These are phyloP conservation scores for Mycena haematopus DNA, from an alignment of 768 basidiomycete species.

Conservation along the genomic window DNA sequence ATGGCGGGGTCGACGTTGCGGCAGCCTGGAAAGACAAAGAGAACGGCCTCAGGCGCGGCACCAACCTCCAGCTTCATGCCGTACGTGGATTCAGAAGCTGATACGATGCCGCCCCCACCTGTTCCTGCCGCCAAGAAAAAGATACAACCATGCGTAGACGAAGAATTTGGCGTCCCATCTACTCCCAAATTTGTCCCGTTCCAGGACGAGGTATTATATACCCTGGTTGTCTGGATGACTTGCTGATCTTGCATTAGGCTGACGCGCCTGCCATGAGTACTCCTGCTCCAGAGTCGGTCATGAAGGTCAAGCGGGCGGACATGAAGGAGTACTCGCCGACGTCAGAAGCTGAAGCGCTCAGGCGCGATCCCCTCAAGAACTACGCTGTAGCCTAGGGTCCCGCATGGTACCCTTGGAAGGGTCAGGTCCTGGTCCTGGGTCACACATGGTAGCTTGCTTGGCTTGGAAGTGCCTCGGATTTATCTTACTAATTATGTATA, in stretches of 20 bases:
- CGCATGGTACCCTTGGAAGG: too few relatives aligned
- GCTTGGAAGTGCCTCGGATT: conserved; percentile 10
- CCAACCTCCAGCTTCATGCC: conserved; percentile 56
- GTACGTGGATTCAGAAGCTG: conserved; percentile 66
- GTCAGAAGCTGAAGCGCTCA: conserved; percentile 78
- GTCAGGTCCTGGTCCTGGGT: too few relatives aligned
- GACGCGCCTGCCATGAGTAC: conserved; percentile 39
- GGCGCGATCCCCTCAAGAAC: conserved; percentile 84
- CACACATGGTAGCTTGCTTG: too few relatives aligned
- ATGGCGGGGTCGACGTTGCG: conserved; percentile 70
- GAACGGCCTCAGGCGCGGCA: conserved; percentile 49
- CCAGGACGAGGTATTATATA: conserved; percentile 66
- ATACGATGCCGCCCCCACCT: conserved; percentile 51
- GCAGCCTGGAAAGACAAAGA: conserved; percentile 63
- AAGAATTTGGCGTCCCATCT: conserved; percentile 41
- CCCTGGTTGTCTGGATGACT: not conserved
- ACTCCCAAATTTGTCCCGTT: conserved; percentile 74
- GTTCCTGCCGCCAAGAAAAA: conserved; percentile 33
- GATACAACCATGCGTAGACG: conserved; percentile 51
- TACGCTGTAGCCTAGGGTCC: conserved; percentile 42
- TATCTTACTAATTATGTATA: conserved; percentile 24
- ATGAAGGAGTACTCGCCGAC: conserved; percentile 46
- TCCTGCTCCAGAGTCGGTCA: conserved; percentile 60
- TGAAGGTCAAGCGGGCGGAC: conserved; percentile 65
- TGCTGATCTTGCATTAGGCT: conserved; percentile 29